These are phyloP conservation scores for Moricandia moricandioides DNA, from an alignment of 345 rosid species.

Conservation along the genomic window DNA sequence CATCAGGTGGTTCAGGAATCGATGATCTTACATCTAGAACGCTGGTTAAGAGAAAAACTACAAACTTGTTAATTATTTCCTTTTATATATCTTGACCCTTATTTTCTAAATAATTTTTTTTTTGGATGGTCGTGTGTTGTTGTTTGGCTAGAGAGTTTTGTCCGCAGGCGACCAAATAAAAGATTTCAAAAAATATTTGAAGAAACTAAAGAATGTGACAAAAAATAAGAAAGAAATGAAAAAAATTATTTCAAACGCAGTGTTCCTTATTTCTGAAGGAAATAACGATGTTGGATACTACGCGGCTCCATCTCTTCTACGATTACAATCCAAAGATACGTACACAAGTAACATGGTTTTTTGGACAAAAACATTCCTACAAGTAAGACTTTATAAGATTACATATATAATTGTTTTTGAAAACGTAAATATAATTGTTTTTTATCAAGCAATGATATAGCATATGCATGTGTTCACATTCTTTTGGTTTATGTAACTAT, in stretches of 20 bases:
- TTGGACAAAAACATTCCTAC: constrained; percentile 36
- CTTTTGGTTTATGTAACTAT: constrained; percentile 5
- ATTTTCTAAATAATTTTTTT: no score
- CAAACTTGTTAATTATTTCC: neutral
- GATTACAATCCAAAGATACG: constrained; percentile 30
- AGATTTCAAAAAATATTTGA: constrained; percentile 45
- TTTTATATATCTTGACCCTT: neutral
- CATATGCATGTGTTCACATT: neutral
- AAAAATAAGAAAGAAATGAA: constrained; percentile 43
- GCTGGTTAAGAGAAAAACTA: constrained; percentile 14
- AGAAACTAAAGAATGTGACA: constrained; percentile 32
- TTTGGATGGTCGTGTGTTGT: neutral
- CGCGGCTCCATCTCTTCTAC: constrained; percentile 17
- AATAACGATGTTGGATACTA: constrained; percentile 63
- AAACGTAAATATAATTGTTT: neutral
- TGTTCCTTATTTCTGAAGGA: constrained; percentile 45
- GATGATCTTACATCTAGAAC: constrained; percentile 24
- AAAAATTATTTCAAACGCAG: constrained; percentile 37
- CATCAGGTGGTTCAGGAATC: constrained; percentile 41
- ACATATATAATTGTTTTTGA: neutral
- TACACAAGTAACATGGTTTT: constrained; percentile 49
- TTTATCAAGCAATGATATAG: neutral
- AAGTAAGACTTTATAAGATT: constrained; percentile 34
- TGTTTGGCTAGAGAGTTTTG: constrained; percentile 43
- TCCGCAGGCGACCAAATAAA: constrained; percentile 46